A percentile compares a stretch with the other conserved stretches of the same genome.
Conservation (phyloP, 2,329 filamentous ascomycete species). For the Aschersonia sp. region DNA sequence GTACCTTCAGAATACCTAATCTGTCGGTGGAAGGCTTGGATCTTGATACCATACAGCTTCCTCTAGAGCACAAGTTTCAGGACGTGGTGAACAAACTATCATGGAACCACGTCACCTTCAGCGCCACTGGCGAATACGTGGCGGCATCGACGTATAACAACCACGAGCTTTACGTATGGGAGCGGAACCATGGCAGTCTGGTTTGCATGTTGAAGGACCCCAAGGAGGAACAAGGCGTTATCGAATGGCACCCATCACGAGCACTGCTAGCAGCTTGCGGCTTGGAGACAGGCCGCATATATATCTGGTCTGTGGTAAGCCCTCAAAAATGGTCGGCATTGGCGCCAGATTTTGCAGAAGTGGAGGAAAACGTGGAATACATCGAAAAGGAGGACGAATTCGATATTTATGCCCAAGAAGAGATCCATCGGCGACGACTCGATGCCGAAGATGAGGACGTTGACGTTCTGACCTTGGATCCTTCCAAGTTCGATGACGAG, state of each 20-base stretch:
- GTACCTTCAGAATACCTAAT: conserved; percentile 82
- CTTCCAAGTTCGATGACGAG: conserved; percentile 43
- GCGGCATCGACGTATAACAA: conserved; percentile 97
- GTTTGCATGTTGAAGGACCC: conserved; percentile 95
- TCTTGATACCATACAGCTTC: conserved; percentile 72
- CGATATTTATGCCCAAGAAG: conserved; percentile 89
- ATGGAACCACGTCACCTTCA: conserved; percentile 97
- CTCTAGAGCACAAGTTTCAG: conserved; percentile 95
- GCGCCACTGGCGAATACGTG: conserved; percentile 86
- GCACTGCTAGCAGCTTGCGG: conserved; percentile 84
- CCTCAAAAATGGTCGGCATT: conserved; percentile 96
- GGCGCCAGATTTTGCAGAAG: conserved; percentile 90
- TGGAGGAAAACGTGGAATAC: conserved; percentile 97
- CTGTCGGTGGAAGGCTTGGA: conserved; percentile 54
- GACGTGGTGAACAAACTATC: conserved; percentile 89
- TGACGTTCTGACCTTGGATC: conserved; percentile 71
- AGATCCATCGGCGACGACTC: conserved; percentile 78
- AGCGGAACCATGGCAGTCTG: conserved; percentile 80
- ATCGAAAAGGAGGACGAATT: conserved; percentile 94
- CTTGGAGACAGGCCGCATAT: conserved; percentile 82
- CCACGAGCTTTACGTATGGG: conserved; percentile 97
- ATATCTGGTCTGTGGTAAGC: conserved; percentile 89
- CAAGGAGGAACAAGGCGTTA: conserved; percentile 88
- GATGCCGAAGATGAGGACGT: conserved; percentile 89
- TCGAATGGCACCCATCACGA: conserved; percentile 90